These are phyloP conservation scores for Achaetomiella virescens DNA, from an alignment of 495 filamentous ascomycete species.

Conservation along the genomic window DNA sequence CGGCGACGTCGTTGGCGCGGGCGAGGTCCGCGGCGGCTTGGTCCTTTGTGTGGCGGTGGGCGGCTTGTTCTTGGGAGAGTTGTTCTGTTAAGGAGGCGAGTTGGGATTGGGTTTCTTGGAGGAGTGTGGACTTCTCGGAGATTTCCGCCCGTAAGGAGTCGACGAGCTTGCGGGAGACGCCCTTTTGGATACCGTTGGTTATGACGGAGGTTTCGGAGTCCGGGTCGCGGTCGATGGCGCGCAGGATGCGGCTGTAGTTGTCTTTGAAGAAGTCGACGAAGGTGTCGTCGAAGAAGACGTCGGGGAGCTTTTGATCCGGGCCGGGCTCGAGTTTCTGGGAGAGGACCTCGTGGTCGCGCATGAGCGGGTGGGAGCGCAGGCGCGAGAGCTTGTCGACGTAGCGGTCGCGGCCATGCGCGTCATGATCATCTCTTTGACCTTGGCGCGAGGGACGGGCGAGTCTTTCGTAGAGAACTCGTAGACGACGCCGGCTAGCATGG, in stretches of 20 bases:
- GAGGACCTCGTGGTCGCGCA: conserved; percentile 88
- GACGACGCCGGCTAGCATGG: conserved; percentile 75
- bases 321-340: conserved; percentile 57
- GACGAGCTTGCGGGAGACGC: conserved; percentile 74
- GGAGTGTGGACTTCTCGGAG: conserved; percentile 60
- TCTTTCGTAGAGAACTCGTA: conserved; percentile 99
- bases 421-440: conserved; percentile 72
- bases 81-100: conserved; percentile 60
- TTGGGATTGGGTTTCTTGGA: conserved; percentile 63
- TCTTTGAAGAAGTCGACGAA: conserved; percentile 96
- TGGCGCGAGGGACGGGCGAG: conserved; percentile 79
- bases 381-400: conserved; percentile 81
- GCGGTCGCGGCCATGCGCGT: conserved; percentile 74
- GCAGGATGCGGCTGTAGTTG: conserved; percentile 78
- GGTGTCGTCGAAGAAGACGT: conserved; percentile 75
- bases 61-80: conserved; percentile 70
- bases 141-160: conserved; percentile 75
- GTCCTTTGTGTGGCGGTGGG: conserved; percentile 68
- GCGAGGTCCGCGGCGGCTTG: conserved; percentile 56
- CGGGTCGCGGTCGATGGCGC: conserved; percentile 88
- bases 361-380: conserved; percentile 69
- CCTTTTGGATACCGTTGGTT: conserved; percentile 72
- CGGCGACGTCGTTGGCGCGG: conserved; percentile 58
- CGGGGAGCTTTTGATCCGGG: conserved; percentile 59
- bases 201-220: conserved; percentile 74